Evolutionary conservation across 2,329 filamentous ascomycete species (phyloP), one percentile per base, ranked within the genome.

Genomic region (Lachnellula cervina): DNA sequence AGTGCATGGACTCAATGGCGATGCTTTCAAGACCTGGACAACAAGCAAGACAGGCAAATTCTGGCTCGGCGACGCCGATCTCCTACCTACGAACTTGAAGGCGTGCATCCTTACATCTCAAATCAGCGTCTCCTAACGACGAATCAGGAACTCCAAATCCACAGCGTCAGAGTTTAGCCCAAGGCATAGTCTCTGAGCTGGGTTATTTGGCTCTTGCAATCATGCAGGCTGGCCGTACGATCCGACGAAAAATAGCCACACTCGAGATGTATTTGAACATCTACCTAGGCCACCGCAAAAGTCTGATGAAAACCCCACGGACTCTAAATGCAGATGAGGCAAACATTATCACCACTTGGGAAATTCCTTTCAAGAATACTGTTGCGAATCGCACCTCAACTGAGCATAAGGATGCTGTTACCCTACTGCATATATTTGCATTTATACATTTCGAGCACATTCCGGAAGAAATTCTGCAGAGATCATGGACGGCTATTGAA

Each of bases 131-230:
- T 25, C 25, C 25, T 25, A 25, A 25, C 6, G 25, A 25, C 25
- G 25, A 25, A 25, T 25, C 25, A 25, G 25, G 25, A 25, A 25
- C 25, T 25, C 25, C 25, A 25, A 25, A 25, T 25, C 25, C 25
- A 25, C 25, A 25, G 59, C 59, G 14, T 49, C 48, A 32, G 55
- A 55, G 7, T 60, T 68, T 44, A 5, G 25, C 25, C 25, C 25
- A 25, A 25, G 25, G 25, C 25, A 25, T 25, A 25, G 25, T 25
- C 25, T 25, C 25, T 25, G 25, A 25, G 25, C 25, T 25, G 6
- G 65, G 64, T 14, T 65, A 62, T 49, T 52, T 68, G 9, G 57
- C 66, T 23, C 62, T 68, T 21, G 64, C 66, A 16, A 44, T 68
- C 35, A 61, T 60, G 17, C 64, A 67, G 23, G 66, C 66, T 14